phyloP scores from a whole-genome alignment of 169 alveolate genomes.

The Plasmodium reichenowi region DNA sequence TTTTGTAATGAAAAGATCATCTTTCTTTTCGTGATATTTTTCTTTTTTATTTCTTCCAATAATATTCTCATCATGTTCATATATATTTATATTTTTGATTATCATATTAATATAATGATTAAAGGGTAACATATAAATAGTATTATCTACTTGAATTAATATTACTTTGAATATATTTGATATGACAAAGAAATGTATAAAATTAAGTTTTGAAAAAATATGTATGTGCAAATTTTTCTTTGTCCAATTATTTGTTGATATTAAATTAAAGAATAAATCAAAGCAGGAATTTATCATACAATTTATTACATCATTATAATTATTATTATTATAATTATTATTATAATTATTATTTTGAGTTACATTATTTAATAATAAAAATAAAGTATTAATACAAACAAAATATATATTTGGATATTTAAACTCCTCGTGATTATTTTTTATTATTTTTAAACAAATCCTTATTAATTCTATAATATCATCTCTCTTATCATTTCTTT shows the following conservation, averaged over 20 bases:
- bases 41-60: too few relatives aligned
- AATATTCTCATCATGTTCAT: too few relatives aligned
- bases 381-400: conserved; percentile 47
- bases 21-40: too few relatives aligned
- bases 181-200: conserved; percentile 31
- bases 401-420: conserved; percentile 51
- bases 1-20: too few relatives aligned
- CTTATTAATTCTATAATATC: conserved; percentile 14
- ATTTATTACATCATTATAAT: neutral
- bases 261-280: conserved; percentile 27
- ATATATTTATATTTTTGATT: too few relatives aligned
- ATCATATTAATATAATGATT: too few relatives aligned
- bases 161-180: conserved; percentile 28
- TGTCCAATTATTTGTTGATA: conserved; percentile 14
- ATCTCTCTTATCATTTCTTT: neutral
- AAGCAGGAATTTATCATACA: conserved; percentile 27
- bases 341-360: too few relatives aligned
- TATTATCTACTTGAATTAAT: too few relatives aligned
- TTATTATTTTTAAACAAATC: conserved; percentile 45
- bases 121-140: too few relatives aligned
- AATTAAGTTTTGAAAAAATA: conserved; percentile 64
- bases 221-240: conserved; percentile 9
- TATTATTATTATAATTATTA: neutral
- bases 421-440: conserved; percentile 39
- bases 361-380: conserved; percentile 39